Evolutionary conservation across 768 basidiomycete species (phyloP).

Genomic region (Pulveroboletus frians): DNA sequence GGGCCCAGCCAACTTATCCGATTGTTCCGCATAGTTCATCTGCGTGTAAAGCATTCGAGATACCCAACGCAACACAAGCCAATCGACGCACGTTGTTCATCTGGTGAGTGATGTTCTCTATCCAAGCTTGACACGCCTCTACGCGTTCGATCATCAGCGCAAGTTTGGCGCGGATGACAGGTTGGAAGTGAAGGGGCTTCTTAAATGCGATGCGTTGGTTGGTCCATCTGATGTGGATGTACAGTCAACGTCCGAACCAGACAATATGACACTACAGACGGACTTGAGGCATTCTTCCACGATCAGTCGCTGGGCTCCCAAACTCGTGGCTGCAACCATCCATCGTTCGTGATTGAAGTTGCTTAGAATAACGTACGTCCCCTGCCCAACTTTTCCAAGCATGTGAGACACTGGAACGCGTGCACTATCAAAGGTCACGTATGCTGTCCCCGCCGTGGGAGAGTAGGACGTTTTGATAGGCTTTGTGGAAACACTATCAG

Average conservation of each 20-base stretch:
- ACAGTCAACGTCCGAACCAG: slow-evolving; percentile 2
- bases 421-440: slow-evolving; percentile 73
- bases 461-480: slow-evolving; percentile 94
- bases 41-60: slow-evolving; percentile 26
- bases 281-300: slow-evolving; percentile 92
- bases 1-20: slow-evolving; percentile 79
- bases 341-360: slow-evolving; percentile 91
- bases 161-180: slow-evolving; percentile 86
- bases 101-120: slow-evolving; percentile 85
- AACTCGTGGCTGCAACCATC: slow-evolving; percentile 73
- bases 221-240: slow-evolving; percentile 59
- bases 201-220: slow-evolving; percentile 88
- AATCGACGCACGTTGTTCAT: slow-evolving; percentile 70
- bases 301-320: slow-evolving; percentile 70
- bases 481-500: slow-evolving; percentile 73
- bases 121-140: slow-evolving; percentile 83
- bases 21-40: slow-evolving; percentile 85
- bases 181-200: slow-evolving; percentile 73
- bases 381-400: slow-evolving; percentile 80
- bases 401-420: slow-evolving; percentile 84
- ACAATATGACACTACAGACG: neutral
- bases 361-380: slow-evolving; percentile 75
- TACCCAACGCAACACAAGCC: neutral
- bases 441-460: slow-evolving; percentile 84
- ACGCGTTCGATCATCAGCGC: slow-evolving; percentile 87